phyloP scores from a whole-genome alignment of 1,284 basidiomycete species.

The Ustilago bromivora region DNA sequence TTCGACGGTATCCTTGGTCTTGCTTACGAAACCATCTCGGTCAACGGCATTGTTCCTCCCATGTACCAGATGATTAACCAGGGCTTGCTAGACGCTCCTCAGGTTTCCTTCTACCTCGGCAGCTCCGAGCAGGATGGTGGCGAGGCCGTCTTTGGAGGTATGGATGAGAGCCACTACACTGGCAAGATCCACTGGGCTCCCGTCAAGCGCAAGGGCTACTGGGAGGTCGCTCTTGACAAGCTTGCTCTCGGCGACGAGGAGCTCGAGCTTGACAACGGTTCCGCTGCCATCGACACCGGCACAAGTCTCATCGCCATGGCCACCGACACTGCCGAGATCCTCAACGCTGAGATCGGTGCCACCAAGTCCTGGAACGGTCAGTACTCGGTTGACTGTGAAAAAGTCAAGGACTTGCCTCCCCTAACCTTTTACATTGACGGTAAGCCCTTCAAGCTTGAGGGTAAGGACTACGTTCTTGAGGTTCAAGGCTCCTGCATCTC shows the following conservation, averaged over 20 bases:
- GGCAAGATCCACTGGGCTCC: constrained; percentile 90
- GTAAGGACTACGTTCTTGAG: constrained; percentile 87
- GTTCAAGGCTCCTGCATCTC: constrained; percentile 93
- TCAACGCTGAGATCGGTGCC: constrained; percentile 83
- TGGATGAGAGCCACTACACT: constrained; percentile 82
- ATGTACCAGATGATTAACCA: constrained; percentile 95
- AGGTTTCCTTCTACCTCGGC: constrained; percentile 96
- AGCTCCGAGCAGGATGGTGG: constrained; percentile 88
- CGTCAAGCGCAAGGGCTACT: constrained; percentile 95
- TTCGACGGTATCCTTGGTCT: constrained; percentile 95
- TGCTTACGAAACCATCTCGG: constrained; percentile 94
- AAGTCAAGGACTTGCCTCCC: constrained; percentile 85
- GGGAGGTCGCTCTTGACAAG: constrained; percentile 74
- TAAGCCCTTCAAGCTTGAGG: constrained; percentile 79
- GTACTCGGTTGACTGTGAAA: constrained; percentile 81
- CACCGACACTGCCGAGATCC: constrained; percentile 94
- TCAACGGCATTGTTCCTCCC: constrained; percentile 92
- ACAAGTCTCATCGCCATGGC: constrained; percentile 92
- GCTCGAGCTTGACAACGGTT: constrained; percentile 85
- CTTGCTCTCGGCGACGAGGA: constrained; percentile 75
- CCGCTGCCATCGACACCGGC: constrained; percentile 83
- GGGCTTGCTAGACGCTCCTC: constrained; percentile 82
- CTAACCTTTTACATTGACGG: constrained; percentile 78
- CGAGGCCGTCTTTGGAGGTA: constrained; percentile 92
- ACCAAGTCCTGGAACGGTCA: constrained; percentile 66